phyloP scores from a whole-genome alignment of 2,329 filamentous ascomycete species.

The Colletotrichum australisinense region DNA sequence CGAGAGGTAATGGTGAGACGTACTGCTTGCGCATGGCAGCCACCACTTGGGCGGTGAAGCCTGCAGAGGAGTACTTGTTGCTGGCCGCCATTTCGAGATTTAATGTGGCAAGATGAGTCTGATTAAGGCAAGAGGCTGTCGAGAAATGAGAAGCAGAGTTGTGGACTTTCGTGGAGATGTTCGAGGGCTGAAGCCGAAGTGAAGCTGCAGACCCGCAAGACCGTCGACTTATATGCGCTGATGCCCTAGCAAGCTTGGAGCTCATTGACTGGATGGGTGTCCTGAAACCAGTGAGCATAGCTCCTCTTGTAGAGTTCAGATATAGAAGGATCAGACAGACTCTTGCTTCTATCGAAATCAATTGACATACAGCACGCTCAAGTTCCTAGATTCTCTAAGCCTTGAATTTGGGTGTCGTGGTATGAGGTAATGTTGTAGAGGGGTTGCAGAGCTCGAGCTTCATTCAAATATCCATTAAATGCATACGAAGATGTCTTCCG shows the following conservation, averaged over 20 bases:
- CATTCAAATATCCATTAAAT: conserved; percentile 2
- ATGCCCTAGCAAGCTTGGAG: conserved; percentile 18
- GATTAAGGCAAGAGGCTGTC: background rate
- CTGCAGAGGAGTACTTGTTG: conserved; percentile 37
- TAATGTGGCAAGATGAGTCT: background rate
- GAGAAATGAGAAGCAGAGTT: background rate
- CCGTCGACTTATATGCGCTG: conserved; percentile 33
- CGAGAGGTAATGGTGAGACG: conserved; percentile 45
- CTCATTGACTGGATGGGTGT: conserved; percentile 10
- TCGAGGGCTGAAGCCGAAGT: background rate
- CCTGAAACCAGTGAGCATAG: conserved; percentile 15
- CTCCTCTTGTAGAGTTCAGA: background rate
- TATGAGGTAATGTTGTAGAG: background rate
- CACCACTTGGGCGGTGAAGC: conserved; percentile 72
- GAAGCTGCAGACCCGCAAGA: conserved; percentile 17
- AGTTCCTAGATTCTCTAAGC: background rate
- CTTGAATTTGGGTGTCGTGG: background rate
- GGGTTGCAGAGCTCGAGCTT: background rate
- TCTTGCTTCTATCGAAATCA: background rate
- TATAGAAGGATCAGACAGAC: background rate
- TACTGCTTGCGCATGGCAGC: conserved; percentile 83
- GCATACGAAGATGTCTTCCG: conserved; percentile 6
- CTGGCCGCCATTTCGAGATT: conserved; percentile 16
- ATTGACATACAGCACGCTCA: background rate
- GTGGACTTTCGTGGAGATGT: background rate